phyloP scores from a whole-genome alignment of 805 yeast species.

The Komagataella ulmi region DNA sequence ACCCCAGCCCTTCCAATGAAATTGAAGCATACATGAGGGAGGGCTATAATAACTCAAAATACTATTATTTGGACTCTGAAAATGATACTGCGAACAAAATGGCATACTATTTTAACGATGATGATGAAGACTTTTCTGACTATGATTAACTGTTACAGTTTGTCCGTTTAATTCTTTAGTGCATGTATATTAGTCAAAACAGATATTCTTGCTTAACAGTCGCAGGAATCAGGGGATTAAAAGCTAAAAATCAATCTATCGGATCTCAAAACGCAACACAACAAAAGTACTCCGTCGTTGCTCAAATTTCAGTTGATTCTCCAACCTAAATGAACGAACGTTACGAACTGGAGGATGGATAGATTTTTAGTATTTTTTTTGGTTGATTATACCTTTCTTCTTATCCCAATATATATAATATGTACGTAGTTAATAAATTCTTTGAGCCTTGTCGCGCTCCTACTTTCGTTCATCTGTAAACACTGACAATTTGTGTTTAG shows the following conservation, averaged over 20 bases:
- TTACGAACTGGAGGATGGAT: not conserved
- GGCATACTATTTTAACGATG: constrained; percentile 2
- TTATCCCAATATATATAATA: not conserved
- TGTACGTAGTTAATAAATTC: not conserved
- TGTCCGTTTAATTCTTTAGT: not conserved
- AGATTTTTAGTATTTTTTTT: not conserved
- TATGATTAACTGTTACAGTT: not conserved
- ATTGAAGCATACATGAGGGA: constrained; percentile 19
- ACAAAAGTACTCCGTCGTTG: too few relatives aligned
- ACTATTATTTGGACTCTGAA: constrained; percentile 1
- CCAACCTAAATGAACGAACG: not conserved
- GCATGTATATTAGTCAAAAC: not conserved
- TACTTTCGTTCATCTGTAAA: not conserved
- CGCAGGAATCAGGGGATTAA: too few relatives aligned
- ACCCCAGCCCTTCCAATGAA: constrained; percentile 17
- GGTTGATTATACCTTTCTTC: not conserved
- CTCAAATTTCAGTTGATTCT: not conserved
- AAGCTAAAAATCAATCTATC: not conserved
- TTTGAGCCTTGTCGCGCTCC: not conserved
- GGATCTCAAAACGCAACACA: not conserved
- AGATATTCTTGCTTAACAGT: not conserved
- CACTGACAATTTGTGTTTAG: not conserved
- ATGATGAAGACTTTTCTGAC: constrained; percentile 3
- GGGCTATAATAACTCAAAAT: constrained; percentile 10
- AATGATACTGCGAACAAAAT: constrained; percentile 1